Conservation (phyloP, 306 rosid genomes). For the Ammopiptanthus mongolicus region DNA sequence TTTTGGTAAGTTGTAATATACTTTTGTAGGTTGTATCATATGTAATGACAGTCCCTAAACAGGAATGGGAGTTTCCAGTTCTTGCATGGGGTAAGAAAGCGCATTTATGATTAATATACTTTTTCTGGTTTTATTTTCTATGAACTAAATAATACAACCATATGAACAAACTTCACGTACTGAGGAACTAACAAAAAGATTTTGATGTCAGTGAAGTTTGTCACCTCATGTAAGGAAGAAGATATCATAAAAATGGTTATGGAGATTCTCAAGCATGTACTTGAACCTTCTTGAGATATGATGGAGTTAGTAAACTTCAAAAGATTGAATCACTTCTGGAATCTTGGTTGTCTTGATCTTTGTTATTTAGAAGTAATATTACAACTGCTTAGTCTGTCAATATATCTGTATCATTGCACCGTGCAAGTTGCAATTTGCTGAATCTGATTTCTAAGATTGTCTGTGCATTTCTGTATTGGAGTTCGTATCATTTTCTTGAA, state of each 20-base stretch:
- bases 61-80: constrained; percentile 75
- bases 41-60: constrained; percentile 68
- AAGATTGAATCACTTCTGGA: constrained; percentile 3
- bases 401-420: background rate
- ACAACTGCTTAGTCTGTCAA: background rate
- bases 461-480: background rate
- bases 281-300: constrained; percentile 38
- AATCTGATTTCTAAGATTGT: background rate
- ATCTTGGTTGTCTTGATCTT: background rate
- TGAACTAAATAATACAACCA: background rate
- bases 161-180: background rate
- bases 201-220: constrained; percentile 57
- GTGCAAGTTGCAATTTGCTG: background rate
- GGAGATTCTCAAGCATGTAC: constrained; percentile 61
- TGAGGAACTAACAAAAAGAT: constrained; percentile 21
- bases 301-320: constrained; percentile 17
- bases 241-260: constrained; percentile 44
- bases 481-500: background rate
- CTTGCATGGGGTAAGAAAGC: constrained; percentile 79
- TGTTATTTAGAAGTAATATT: background rate
- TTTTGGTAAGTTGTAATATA: background rate
- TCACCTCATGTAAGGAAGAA: constrained; percentile 53
- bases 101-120: background rate
- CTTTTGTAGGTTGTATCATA: constrained; percentile 65
- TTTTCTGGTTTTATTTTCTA: background rate